phyloP scores from a whole-genome alignment of 1,284 basidiomycete species.

The Cryptococcus sp. region DNA sequence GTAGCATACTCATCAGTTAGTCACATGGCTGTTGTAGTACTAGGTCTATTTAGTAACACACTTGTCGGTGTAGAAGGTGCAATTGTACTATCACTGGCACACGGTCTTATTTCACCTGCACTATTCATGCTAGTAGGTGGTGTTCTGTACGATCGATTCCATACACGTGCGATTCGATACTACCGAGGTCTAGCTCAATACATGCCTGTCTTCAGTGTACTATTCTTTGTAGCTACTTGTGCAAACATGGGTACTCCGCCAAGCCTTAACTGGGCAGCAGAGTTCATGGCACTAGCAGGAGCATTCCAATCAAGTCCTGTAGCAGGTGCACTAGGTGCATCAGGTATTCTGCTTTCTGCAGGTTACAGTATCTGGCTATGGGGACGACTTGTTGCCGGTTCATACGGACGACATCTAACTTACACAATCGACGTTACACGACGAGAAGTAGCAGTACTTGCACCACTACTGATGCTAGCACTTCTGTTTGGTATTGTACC shows the following conservation, averaged over 20 bases:
- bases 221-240: slow-evolving; percentile 40
- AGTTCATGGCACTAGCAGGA: slow-evolving; percentile 35
- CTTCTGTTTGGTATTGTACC: slow-evolving; percentile 33
- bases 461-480: slow-evolving; percentile 29
- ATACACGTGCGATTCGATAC: slow-evolving; percentile 42
- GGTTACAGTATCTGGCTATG: slow-evolving; percentile 39
- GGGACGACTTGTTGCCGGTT: slow-evolving; percentile 37
- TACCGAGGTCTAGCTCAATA: slow-evolving; percentile 41
- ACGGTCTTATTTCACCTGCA: slow-evolving; percentile 40
- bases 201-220: slow-evolving; percentile 40
- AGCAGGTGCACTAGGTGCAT: slow-evolving; percentile 26
- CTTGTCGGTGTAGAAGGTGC: slow-evolving; percentile 44
- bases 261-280: slow-evolving; percentile 41
- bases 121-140: slow-evolving; percentile 42
- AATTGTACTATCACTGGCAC: slow-evolving; percentile 40
- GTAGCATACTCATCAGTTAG: slow-evolving; percentile 43
- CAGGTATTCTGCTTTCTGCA: slow-evolving; percentile 18
- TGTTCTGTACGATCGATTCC: slow-evolving; percentile 37
- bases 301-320: slow-evolving; percentile 34
- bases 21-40: slow-evolving; percentile 41
- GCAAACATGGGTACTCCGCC: slow-evolving; percentile 40
- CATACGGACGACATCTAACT: slow-evolving; percentile 33
- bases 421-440: slow-evolving; percentile 39
- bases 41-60: slow-evolving; percentile 44
- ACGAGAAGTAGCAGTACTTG: slow-evolving; percentile 37